Base-by-base conservation (phyloP, 441 rosid species). In the Pelargonium australe region DNA sequence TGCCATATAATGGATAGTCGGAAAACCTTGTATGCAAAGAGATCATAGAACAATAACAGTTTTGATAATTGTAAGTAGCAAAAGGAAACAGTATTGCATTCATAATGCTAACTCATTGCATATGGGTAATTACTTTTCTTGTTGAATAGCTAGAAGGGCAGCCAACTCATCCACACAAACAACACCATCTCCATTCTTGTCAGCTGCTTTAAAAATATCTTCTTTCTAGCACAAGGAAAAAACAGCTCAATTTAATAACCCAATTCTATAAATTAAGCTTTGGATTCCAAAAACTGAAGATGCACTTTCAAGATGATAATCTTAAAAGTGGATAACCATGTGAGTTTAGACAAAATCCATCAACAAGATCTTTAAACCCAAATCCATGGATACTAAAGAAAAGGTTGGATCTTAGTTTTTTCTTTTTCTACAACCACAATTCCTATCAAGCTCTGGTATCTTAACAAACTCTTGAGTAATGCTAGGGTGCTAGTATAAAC, bases 131-230 rank as follows among this genome's bases (percentile, higher is more conserved):
- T 89, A 94, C 98, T 80, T 82, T 82, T 91, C 97, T 71, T 91
- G 99, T 72, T 94, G 97, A 73, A 80, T 61, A 63, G 95, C 91
- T 77, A 91, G 97, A 76, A 91, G 92, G 43, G 73, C 81, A 78
- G 99, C 95, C 75, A 94, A 80, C 82, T 94, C 99, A 75, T 94
- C 97, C 75, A 91, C 73, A 82, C 86, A 84, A 79, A 94, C 99
- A 77, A 81, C 87, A 73, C 89, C 92, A 37, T 94, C 99, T 69
- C 89, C 89, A 73, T 94, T 89, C 70, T 70, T 68, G 77, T 91
- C 97, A 75, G 96, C 96, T 63, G 89, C 89, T 81, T 77, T 87
- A 72, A 94, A 94, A 65, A 94, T 84, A 75, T 83, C 95, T 82
- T 91, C 89, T 86, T 87, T 94, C 99, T 94, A 81, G 79, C 81